Evolutionary conservation across 805 yeast species (phyloP), one percentile per base, ranked within the genome.

Genomic region (Yarrowia deformans): DNA sequence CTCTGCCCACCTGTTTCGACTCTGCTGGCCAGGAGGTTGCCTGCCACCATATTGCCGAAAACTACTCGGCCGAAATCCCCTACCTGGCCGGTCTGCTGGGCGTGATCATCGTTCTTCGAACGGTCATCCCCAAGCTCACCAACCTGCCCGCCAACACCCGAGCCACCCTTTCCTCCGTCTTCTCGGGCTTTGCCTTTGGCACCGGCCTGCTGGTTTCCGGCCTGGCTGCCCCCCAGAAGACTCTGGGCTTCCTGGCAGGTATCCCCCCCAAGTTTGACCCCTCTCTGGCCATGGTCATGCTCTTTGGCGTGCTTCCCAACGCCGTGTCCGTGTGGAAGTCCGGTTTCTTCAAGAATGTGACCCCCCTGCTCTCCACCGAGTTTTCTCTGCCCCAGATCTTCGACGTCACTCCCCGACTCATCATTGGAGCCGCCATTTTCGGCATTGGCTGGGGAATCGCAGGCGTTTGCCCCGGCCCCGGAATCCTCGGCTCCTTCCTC

Each of bases 381-480:
- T 73, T 70, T 61, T 45, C 56, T 3, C 71, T 76, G 35, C 76
- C 78, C 5, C 70, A 74, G 23, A 43, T 74, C 23, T 75, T 74
- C 3, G 71, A 73, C 2, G 74, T 79, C 1, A 72, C 78, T 0
- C 29, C 60, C 0, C 76, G 74, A 45, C 79, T 84, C 61, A 23
- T 85, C 0, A 3, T 80, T 2, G 88, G 88, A 1, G 78, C 81
- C 70, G 75, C 76, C 0, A 13, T 83, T 7, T 85, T 85, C 72
- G 88, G 88, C 10, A 14, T 81, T 9, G 88, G 87, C 0, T 85
- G 88, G 88, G 87, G 85, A 0, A 42, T 83, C 2, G 72, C 80
- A 0, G 88, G 88, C 0, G 75, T 84, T 3, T 85, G 87, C 72
- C 88, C 88, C 0, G 87, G 86, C 3, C 87, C 88, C 16, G 88